Evolutionary conservation across 495 filamentous ascomycete genomes (phyloP), one percentile per base, ranked within the genome.

Genomic region (Astrothelium macrocarpum): DNA sequence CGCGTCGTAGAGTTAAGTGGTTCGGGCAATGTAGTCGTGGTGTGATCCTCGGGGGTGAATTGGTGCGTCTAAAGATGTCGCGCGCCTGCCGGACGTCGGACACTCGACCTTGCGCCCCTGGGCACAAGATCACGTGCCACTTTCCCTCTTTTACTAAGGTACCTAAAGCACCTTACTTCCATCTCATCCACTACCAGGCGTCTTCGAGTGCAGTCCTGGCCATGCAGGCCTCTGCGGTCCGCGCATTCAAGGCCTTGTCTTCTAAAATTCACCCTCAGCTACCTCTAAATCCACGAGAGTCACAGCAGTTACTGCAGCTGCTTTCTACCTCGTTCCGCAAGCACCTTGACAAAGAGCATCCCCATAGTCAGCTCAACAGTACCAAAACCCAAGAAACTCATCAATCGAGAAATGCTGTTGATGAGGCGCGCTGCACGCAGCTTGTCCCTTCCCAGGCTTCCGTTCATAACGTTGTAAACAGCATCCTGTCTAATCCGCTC

Each of bases 311-410:
- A 1, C 84, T 91, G 62, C 78, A 81, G 29, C 78, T 82, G 61
- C 81, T 95, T 64, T 91, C 87, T 20, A 77, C 79, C 3, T 91
- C 88, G n/a, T 95, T 95, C 74, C 84, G 86, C 62, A 76, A 80
- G 42, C 85, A 89, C 36, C 79, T 95, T 34, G 87, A 92, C 70
- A 76, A 73, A 42, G 82, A 87, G 67, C 82, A 90, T 70, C 74
- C 76, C 26, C 31, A 61, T 12, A n/a, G 25, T 11, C 2, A 32
- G 12, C 56, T 60, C 14, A 36, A 60, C 7, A 29, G 66, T 58
- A 60, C 28, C 59, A 58, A 59, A n/a, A 45, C 32, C 16, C 20
- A 26, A 56, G 49, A 56, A 62, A 1, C 1, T 20, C 59, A n/a
- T 23, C 29, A 10, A 4, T 39, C 39, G 9, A 60, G 26, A 26